Evolutionary conservation across 208 protist species (phyloP).

Genomic region (Wallacemonas sp.): DNA sequence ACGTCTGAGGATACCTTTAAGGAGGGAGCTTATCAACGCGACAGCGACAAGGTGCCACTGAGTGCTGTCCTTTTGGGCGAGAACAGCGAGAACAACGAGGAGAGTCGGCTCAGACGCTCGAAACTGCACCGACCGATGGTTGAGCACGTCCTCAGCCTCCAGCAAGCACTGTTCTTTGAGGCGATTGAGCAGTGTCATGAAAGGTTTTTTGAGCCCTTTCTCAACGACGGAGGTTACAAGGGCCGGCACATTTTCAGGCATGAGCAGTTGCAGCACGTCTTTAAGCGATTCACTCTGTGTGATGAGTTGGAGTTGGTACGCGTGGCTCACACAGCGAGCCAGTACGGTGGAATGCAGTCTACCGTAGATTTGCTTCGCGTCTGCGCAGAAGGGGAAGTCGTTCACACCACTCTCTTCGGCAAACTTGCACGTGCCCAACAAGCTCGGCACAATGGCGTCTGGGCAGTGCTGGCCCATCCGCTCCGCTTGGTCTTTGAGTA

Average conservation of each 20-base stretch:
- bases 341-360: constrained; percentile 70
- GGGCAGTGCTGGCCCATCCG: constrained; percentile 68
- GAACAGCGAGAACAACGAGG: constrained; percentile 53
- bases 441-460: constrained; percentile 32
- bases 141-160: constrained; percentile 55
- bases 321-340: constrained; percentile 74
- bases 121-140: constrained; percentile 18
- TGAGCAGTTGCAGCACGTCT: constrained; percentile 61
- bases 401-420: not conserved
- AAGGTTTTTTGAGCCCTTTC: constrained; percentile 74
- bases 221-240: constrained; percentile 66
- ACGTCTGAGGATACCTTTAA: constrained; percentile 48
- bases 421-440: constrained; percentile 53
- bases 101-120: constrained; percentile 54
- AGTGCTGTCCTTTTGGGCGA: constrained; percentile 51
- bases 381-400: constrained; percentile 20
- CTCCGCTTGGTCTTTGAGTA: constrained; percentile 58
- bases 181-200: constrained; percentile 77
- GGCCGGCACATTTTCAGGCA: constrained; percentile 53
- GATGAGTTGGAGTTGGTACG: constrained; percentile 82
- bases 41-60: constrained; percentile 83
- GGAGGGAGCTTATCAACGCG: constrained; percentile 66
- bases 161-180: constrained; percentile 69
- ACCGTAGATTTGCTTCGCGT: constrained; percentile 51
- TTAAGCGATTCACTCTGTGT: constrained; percentile 56